Conservation (phyloP, 441 rosid genomes). For the Erodium moschatum region DNA sequence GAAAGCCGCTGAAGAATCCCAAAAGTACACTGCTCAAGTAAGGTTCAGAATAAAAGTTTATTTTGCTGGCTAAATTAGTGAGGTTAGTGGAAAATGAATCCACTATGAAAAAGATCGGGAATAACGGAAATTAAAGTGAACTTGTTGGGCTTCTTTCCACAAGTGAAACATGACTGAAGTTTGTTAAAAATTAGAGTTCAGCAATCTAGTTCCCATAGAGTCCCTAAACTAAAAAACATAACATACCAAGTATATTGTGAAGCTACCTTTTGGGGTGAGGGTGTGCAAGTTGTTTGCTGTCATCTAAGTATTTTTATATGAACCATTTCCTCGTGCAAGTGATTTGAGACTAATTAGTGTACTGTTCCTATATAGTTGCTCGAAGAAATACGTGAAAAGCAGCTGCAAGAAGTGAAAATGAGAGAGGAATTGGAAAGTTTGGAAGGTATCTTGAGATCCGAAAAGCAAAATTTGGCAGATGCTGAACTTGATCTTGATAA, state of each 20-base stretch:
- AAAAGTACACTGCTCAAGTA: conserved; percentile 57
- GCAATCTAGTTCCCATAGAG: too few species aligned
- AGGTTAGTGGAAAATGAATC: background rate
- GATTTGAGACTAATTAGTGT: conserved; percentile 15
- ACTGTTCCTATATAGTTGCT: conserved; percentile 39
- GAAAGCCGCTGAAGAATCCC: conserved; percentile 65
- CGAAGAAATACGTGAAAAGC: conserved; percentile 67
- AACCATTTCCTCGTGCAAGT: too few species aligned
- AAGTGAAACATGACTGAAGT: too few species aligned
- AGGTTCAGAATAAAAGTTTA: conserved; percentile 13
- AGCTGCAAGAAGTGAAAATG: conserved; percentile 43
- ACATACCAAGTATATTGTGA: too few species aligned
- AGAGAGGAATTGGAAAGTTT: conserved; percentile 59
- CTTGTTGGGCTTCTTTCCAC: too few species aligned
- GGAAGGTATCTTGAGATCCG: conserved; percentile 50
- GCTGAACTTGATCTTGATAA: conserved; percentile 46
- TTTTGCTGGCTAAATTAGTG: background rate
- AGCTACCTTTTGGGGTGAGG: too few species aligned
- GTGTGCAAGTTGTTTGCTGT: too few species aligned
- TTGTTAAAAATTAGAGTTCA: too few species aligned
- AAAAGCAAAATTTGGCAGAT: conserved; percentile 50
- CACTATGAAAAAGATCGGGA: too few species aligned
- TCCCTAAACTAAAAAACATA: too few species aligned
- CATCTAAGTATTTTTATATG: too few species aligned
- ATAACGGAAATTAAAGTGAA: too few species aligned